These are phyloP conservation scores for Pterocarpus santalinus DNA, from an alignment of 306 rosid genomes.

Conservation along the genomic window DNA sequence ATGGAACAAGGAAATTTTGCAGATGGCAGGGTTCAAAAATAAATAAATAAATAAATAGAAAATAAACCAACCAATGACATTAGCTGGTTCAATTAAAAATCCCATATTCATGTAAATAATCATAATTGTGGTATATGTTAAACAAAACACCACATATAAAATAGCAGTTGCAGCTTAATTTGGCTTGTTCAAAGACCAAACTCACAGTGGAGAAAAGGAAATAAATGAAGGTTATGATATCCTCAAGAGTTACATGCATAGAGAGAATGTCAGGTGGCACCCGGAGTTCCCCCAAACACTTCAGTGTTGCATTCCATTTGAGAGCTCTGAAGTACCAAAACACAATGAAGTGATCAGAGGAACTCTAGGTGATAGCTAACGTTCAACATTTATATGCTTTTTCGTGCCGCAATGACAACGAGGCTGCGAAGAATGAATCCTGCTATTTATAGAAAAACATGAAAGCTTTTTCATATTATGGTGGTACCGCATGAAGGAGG, in stretches of 20 bases:
- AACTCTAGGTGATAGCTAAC: conserved; percentile 51
- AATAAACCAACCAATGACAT: too few relatives aligned
- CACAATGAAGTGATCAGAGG: conserved; percentile 58
- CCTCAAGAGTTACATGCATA: background rate
- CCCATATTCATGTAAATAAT: too few relatives aligned
- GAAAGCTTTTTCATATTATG: background rate
- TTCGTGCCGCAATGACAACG: too few relatives aligned
- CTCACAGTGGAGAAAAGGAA: background rate
- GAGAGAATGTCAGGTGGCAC: conserved; percentile 30
- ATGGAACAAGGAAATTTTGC: too few relatives aligned
- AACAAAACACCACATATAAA: too few relatives aligned
- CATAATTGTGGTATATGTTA: too few relatives aligned
- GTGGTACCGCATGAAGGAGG: background rate
- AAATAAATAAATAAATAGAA: too few relatives aligned
- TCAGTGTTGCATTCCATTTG: conserved; percentile 42
- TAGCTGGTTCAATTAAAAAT: too few relatives aligned
- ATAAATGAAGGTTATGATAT: background rate
- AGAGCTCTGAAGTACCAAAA: background rate
- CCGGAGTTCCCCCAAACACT: conserved; percentile 65
- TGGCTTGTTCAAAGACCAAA: background rate
- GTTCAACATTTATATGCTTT: background rate
- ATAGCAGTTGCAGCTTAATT: too few relatives aligned
- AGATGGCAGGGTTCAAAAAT: too few relatives aligned
- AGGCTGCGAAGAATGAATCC: background rate
- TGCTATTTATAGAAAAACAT: background rate